Percentiles rank a stretch among this genome's conserved stretches.
Conservation (phyloP, 768 basidiomycete genomes). For the Pulveroboletus sp. region DNA sequence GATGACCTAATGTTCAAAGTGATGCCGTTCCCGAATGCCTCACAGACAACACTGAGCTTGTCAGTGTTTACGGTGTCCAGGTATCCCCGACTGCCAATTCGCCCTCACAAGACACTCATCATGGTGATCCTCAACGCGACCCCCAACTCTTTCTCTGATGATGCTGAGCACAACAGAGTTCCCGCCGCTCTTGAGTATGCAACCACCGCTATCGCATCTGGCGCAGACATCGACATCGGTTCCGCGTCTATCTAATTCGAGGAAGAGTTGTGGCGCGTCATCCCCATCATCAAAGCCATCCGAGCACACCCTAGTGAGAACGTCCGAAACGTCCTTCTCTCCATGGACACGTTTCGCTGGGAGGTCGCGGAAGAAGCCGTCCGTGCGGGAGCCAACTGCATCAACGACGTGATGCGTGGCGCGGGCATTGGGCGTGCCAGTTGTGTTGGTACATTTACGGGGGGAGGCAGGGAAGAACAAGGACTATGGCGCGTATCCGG, state of each 20-base stretch:
- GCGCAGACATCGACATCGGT: conserved; percentile 76
- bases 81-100: conserved; percentile 13
- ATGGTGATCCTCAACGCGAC: conserved; percentile 95
- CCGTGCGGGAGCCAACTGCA: conserved; percentile 70
- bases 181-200: conserved; percentile 53
- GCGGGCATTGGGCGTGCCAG: conserved; percentile 64
- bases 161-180: conserved; percentile 52
- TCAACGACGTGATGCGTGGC: conserved; percentile 85
- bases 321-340: conserved; percentile 17
- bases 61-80: too few relatives aligned
- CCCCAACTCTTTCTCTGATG: conserved; percentile 96
- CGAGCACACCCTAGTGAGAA: conserved; percentile 31
- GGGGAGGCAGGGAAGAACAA: conserved; percentile 81
- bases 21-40: conserved; percentile 58
- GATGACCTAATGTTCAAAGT: conserved; percentile 62
- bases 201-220: conserved; percentile 43
- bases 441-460: conserved; percentile 90
- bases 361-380: conserved; percentile 42
- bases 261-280: conserved; percentile 71
- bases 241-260: conserved; percentile 59
- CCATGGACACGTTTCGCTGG: conserved; percentile 28
- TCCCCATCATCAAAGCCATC: conserved; percentile 64
- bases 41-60: conserved; percentile 13
- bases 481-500: conserved; percentile 62
- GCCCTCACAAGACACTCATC: conserved; percentile 50